Evolutionary conservation across 768 basidiomycete genomes (phyloP), one percentile per base, ranked within the genome.

Genomic region (Trametes gibbosa): DNA sequence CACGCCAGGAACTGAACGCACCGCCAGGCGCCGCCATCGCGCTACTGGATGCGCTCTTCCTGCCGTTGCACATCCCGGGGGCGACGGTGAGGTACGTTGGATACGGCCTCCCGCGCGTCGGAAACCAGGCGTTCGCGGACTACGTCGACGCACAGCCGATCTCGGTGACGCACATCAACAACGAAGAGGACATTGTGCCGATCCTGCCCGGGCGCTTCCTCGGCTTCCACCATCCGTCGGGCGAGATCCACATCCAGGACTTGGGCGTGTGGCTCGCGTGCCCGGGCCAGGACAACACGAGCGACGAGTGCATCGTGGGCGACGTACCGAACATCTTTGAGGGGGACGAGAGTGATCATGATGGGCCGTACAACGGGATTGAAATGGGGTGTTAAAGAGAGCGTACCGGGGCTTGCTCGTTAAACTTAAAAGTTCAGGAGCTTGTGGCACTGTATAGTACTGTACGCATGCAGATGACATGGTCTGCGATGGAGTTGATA

Each of bases 121-220:
- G 86, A 13, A 86, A 87, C 69, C 77, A 81, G 66, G 82, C 75
- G 2, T 87, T 86, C 59, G 84, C 84, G 1, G 63, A 84, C 63
- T 81, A 79, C 63, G 77, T 85, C 49, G 81, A 85, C 61, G 69
- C 75, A 12, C 70, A 80, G 43, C 46, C 74, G 39, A 59, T 72
- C 13, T 61, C 71, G 13, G 63, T 84, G 46, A 83, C 77, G 3
- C 84, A 81, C 59, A 77, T 87, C 68, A 85, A 81, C 68, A 85
- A 87, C 70, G 45, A 69, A 59, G 55, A 74, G 51, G 79, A 80
- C 53, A 68, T 72, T 0, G 62, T 80, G 17, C 79, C 79, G 2
- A 75, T 65, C 52, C 8, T 64, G 5, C 60, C 66, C 10, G 75
- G 74, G 8, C 67, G 56, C 35, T 70, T 73, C 62, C 69, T 81